Conservation (phyloP, 192 early-diverging fungal genomes). For the Coemansia sp. region DNA sequence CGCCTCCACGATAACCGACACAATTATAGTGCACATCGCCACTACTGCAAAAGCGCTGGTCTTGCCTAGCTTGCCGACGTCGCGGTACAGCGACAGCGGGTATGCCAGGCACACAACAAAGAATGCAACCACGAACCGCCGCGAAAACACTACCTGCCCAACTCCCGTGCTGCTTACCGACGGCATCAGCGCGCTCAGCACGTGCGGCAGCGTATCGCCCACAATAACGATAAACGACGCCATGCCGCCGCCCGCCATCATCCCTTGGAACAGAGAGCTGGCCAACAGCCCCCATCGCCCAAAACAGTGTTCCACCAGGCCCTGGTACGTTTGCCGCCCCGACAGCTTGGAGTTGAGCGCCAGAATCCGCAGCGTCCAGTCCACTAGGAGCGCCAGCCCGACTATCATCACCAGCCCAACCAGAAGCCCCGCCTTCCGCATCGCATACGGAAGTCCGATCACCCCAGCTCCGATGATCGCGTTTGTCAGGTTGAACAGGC, state of each 20-base stretch:
- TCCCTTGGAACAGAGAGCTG: conserved; percentile 89
- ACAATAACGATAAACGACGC: conserved; percentile 58
- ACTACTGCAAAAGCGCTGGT: conserved; percentile 83
- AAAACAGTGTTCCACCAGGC: conserved; percentile 79
- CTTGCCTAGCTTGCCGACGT: conserved; percentile 88
- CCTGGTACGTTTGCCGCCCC: conserved; percentile 81
- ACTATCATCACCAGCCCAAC: conserved; percentile 58
- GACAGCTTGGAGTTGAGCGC: conserved; percentile 76
- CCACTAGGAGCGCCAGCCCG: conserved; percentile 58
- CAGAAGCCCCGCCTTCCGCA: conserved; percentile 77
- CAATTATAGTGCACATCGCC: conserved; percentile 78
- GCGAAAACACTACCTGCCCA: conserved; percentile 67
- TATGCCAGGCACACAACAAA: conserved; percentile 79
- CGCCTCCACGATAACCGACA: conserved; percentile 72
- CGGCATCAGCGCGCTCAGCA: conserved; percentile 73
- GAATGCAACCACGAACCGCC: conserved; percentile 74
- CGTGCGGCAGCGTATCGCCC: conserved; percentile 89
- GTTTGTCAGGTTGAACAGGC: conserved; percentile 87
- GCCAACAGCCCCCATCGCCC: conserved; percentile 73
- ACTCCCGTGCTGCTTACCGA: conserved; percentile 55
- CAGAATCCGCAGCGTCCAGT: conserved; percentile 80
- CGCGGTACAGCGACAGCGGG: conserved; percentile 84
- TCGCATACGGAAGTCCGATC: conserved; percentile 84
- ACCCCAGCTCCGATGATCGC: conserved; percentile 92
- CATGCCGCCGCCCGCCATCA: conserved; percentile 92